phyloP scores from a whole-genome alignment of 2,329 filamentous ascomycete genomes.

The Seiridium unicorne region DNA sequence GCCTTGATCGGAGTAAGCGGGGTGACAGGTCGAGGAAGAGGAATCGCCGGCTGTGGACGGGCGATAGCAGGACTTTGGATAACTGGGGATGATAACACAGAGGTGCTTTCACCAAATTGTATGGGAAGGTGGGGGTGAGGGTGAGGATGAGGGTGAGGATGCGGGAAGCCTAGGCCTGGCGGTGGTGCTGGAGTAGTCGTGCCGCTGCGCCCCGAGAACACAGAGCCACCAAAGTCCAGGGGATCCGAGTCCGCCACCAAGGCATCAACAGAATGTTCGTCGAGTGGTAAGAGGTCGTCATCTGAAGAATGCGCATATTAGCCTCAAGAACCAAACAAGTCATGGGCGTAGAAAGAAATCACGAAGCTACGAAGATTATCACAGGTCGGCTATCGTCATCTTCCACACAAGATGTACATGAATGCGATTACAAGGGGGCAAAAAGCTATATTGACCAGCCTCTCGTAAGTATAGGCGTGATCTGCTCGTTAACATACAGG shows the following conservation, averaged over 20 bases:
- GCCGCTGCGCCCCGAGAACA: conserved; percentile 13
- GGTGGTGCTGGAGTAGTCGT: conserved; percentile 38
- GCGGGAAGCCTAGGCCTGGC: conserved; percentile 42
- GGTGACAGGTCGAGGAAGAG: conserved; percentile 26
- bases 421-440: conserved; percentile 35
- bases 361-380: conserved; percentile 40
- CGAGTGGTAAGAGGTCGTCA: conserved; percentile 59
- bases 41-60: conserved; percentile 21
- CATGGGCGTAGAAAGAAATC: conserved; percentile 22
- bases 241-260: conserved; percentile 58
- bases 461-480: conserved; percentile 32
- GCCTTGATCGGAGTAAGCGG: conserved; percentile 26
- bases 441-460: conserved; percentile 50
- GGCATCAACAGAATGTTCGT: conserved; percentile 66
- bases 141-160: conserved; percentile 34
- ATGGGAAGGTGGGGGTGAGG: conserved; percentile 17
- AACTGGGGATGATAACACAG: conserved; percentile 16
- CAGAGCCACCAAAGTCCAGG: conserved; percentile 5
- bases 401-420: conserved; percentile 45
- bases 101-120: conserved; percentile 15
- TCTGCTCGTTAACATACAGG: conserved; percentile 65
- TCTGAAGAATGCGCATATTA: conserved; percentile 45
- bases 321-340: conserved; percentile 28
- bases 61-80: conserved; percentile 17
- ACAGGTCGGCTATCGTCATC: conserved; percentile 61